Base-by-base conservation (phyloP, 768 basidiomycete genomes). In the Podaxis pistillaris region DNA sequence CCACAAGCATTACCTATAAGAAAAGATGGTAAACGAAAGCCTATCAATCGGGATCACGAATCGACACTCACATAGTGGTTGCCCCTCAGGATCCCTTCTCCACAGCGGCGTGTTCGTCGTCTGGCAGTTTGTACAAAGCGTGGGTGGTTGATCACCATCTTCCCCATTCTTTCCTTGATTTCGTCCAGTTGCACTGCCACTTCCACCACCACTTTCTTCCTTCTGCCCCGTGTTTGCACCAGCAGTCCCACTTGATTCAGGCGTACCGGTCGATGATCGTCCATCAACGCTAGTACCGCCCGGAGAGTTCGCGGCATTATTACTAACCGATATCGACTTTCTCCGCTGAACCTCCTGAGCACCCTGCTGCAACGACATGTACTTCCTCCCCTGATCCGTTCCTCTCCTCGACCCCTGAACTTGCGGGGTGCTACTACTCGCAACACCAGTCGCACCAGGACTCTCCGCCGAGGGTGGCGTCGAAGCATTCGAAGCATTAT, bases 21-120 rank as follows among this genome's bases (percentile, higher is more conserved):
- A 49, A 64, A 13, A 56, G 52, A 72, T 69, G 60, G 44, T 40
- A 11, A 67, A 61, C 58, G 69, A 65, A 52, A 56, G 28, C 63
- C n/a, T 44, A 66, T n/a, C 9, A 65, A 62, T 36, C 8, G 64
- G 53, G 44, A 47, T 55, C 24, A 37, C 28, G 56, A 40, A 2
- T 40, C 30, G 50, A 44, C 9, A 83, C 86, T 79, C 76, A 90
- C 94, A 96, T 57, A 96, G 76, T 36, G 94, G 94, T 69, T 95
- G 93, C 19, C 94, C 94, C 69, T 96, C 94, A 0, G 94, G 92
- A 77, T 96, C 93, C 65, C 94, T 79, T 73, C 94, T 83, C 94
- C 94, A 96, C 51, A 96, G 77, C 8, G 94, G 94, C 41, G 96
- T 98, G 71, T 94, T 97, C 12, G 93, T 96, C 60, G 96, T 98